Base-by-base conservation (phyloP, 1,139 yeast species). In the Yamadazyma diospyri region DNA sequence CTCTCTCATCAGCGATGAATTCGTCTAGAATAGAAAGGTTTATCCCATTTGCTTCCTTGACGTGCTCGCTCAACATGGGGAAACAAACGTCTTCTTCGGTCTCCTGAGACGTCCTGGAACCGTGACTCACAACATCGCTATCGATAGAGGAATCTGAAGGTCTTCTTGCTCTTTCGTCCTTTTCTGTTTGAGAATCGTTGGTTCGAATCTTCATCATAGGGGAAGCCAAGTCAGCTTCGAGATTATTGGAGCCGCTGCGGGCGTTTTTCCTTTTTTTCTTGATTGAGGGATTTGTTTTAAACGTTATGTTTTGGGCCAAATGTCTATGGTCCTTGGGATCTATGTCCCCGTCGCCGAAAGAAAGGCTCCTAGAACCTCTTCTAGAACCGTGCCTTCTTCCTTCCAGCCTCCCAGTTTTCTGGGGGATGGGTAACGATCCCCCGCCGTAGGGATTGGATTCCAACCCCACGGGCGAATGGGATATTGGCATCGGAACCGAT, bases 21-120 rank as follows among this genome's bases (percentile, higher is more conserved):
- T 82, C 88, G 41, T 82, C 92, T 50, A 83, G 71, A 47, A 81
- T 92, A 52, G 78, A 85, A 48, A 82, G 82, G 55, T 83, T 89
- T 44, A 83, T 81, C 10, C 89, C 92, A 43, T 78, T 78, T 26
- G 80, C 67, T 26, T 80, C 67, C 41, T 84, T 69, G 9, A 76
- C 69, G 46, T 78, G 82, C 47, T 81, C 86, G 15, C 86, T 78
- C 33, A 79, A 68, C 86, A 87, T 83, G 1, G 98, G 97, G 62
- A 89, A 88, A 67, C 97, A 92, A 29, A 92, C 98, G 71, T 92
- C 97, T 54, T 89, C 97, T 53, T 89, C 97, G 0, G 96, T 87
- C 53, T 84, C 94, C 48, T 82, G 87, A 2, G 87, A 78, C 15
- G 79, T 73, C 43, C 87, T 68, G 8, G 85, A 78, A 2, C 80